These are phyloP conservation scores for Cercospora citrullina DNA, from an alignment of 2,329 filamentous ascomycete species.

Conservation along the genomic window DNA sequence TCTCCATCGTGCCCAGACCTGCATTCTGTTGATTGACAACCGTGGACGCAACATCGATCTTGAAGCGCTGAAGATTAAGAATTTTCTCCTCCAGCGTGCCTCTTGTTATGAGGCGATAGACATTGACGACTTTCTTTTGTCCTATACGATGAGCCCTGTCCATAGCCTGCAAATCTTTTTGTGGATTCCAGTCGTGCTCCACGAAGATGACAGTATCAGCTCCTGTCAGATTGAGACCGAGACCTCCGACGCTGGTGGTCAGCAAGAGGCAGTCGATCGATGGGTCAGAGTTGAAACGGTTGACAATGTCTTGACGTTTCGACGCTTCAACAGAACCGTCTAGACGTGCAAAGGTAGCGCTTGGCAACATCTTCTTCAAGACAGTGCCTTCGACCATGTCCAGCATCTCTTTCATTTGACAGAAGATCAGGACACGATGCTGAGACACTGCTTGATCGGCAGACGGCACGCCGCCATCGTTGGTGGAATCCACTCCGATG, in stretches of 20 bases:
- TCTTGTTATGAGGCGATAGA: constrained; percentile 93
- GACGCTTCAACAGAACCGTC: constrained; percentile 91
- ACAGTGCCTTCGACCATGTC: constrained; percentile 98
- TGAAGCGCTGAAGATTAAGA: constrained; percentile 92
- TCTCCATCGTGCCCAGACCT: constrained; percentile 92
- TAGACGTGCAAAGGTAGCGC: constrained; percentile 88
- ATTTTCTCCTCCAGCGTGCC: constrained; percentile 99
- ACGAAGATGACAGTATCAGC: constrained; percentile 99
- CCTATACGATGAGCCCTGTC: constrained; percentile 97
- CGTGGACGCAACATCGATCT: constrained; percentile 96
- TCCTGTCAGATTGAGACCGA: constrained; percentile 92
- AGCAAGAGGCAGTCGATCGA: constrained; percentile 92
- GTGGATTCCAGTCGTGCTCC: constrained; percentile 99
- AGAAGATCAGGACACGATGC: constrained; percentile 94
- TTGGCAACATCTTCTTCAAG: constrained; percentile 83
- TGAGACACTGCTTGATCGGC: constrained; percentile 83
- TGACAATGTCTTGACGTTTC: constrained; percentile 95
- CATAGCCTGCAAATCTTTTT: constrained; percentile 98
- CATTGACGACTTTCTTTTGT: constrained; percentile 99
- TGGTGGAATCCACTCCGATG: constrained; percentile 67
- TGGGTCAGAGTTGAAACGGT: constrained; percentile 96
- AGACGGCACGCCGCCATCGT: constrained; percentile 51
- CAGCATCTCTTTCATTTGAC: constrained; percentile 99
- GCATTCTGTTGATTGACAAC: constrained; percentile 99
- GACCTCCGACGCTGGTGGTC: constrained; percentile 90